Evolutionary conservation across 2,329 filamentous ascomycete species (phyloP).

Genomic region (Alternaria triticimaculans): DNA sequence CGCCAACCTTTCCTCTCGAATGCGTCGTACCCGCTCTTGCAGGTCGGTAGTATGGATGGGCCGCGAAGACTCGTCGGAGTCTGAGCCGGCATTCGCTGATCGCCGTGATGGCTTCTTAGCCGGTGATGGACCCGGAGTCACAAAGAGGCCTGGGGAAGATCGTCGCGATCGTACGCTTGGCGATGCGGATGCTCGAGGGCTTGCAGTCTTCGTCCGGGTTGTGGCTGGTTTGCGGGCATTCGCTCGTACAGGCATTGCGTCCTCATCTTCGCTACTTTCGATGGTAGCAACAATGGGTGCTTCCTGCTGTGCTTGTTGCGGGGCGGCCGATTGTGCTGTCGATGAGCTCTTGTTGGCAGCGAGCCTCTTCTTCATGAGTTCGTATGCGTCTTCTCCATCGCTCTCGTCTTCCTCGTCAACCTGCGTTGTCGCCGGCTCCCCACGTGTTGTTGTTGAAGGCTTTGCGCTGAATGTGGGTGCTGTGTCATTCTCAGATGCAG

Average conservation of each 20-base stretch:
- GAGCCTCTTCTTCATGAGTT: conserved; percentile 56
- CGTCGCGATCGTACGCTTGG: conserved; percentile 37
- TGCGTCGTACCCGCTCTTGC: conserved; percentile 74
- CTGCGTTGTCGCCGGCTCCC: neutral
- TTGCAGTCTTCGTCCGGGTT: conserved; percentile 17
- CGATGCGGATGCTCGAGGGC: conserved; percentile 24
- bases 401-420: conserved; percentile 34
- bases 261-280: conserved; percentile 37
- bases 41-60: conserved; percentile 65
- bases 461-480: conserved; percentile 47
- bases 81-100: conserved; percentile 43
- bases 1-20: conserved; percentile 72
- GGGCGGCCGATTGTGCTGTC: neutral
- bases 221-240: conserved; percentile 20
- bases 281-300: conserved; percentile 7
- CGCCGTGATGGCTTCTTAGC: conserved; percentile 39
- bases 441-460: neutral
- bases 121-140: conserved; percentile 56
- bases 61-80: conserved; percentile 53
- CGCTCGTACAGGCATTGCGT: conserved; percentile 35
- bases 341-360: conserved; percentile 34
- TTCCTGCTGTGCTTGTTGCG: conserved; percentile 12
- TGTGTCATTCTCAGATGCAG: conserved; percentile 27
- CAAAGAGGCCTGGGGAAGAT: conserved; percentile 63
- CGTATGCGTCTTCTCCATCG: conserved; percentile 52